Evolutionary conservation across 768 basidiomycete species (phyloP).

Genomic region (Collybia sordida): DNA sequence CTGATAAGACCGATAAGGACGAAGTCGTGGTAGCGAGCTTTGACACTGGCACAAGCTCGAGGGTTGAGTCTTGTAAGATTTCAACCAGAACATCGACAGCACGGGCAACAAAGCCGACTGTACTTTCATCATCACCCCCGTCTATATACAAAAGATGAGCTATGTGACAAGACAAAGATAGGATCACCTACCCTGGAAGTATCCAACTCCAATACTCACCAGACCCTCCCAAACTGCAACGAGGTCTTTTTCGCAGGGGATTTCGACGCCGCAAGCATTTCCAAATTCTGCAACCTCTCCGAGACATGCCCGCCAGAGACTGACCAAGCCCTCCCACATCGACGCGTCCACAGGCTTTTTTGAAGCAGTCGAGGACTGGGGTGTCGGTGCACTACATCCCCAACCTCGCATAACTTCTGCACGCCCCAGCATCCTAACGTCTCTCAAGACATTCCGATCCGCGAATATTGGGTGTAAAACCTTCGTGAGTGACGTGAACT

Average conservation of each 20-base stretch:
- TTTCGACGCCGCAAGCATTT: constrained; percentile 24
- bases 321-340: constrained; percentile 20
- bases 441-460: constrained; percentile 49
- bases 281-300: constrained; percentile 6
- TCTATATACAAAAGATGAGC: constrained; percentile 6
- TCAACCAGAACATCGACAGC: constrained; percentile 43
- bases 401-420: constrained; percentile 56
- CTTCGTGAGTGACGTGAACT: constrained; percentile 44
- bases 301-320: constrained; percentile 13
- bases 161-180: constrained; percentile 2
- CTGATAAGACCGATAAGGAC: constrained; percentile 6
- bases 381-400: constrained; percentile 20
- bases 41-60: constrained; percentile 38
- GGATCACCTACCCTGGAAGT: constrained; percentile 41
- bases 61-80: constrained; percentile 45
- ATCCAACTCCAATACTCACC: constrained; percentile 45
- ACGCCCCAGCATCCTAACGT: constrained; percentile 55
- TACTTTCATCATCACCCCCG: constrained; percentile 44
- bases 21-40: no score
- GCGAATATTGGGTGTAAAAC: constrained; percentile 54
- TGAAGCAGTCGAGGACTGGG: constrained; percentile 39
- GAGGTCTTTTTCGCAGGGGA: constrained; percentile 30
- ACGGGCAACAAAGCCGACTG: constrained; percentile 36
- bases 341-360: constrained; percentile 51
- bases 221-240: constrained; percentile 58